These are phyloP conservation scores for Termitomyces titanicus DNA, from an alignment of 768 basidiomycete genomes.

Conservation along the genomic window DNA sequence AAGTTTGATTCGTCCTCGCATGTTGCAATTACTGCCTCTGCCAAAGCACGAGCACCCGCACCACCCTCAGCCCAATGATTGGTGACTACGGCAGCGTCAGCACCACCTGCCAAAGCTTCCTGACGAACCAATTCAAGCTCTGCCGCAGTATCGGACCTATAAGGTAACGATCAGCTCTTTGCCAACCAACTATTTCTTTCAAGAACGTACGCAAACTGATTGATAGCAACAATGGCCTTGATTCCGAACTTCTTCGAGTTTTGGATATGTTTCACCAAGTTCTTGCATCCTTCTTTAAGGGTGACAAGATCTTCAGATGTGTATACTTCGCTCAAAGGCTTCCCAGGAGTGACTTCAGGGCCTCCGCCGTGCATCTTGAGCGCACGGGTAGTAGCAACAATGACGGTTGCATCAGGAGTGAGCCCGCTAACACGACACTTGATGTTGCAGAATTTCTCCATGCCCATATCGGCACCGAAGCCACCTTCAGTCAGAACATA, in stretches of 20 bases:
- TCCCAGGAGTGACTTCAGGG: conserved; percentile 94
- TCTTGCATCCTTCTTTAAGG: conserved; percentile 89
- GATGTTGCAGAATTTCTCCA: conserved; percentile 99
- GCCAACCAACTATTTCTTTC: neutral
- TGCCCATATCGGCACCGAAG: conserved; percentile 98
- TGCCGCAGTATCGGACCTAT: conserved; percentile 83
- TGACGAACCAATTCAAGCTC: conserved; percentile 84
- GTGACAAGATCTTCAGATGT: conserved; percentile 89
- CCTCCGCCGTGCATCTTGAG: conserved; percentile 99
- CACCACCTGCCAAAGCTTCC: conserved; percentile 78
- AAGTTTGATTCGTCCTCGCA: conserved; percentile 84
- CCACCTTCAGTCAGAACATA: conserved; percentile 98
- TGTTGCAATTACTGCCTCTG: conserved; percentile 85
- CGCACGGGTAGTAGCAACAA: conserved; percentile 96
- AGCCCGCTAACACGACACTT: conserved; percentile 94
- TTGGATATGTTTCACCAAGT: conserved; percentile 89
- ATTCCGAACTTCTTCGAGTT: conserved; percentile 95
- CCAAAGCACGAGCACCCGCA: conserved; percentile 82
- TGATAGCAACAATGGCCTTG: conserved; percentile 95
- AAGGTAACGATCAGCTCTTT: conserved; percentile 3
- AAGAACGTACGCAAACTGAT: conserved; percentile 84
- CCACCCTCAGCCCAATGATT: conserved; percentile 99
- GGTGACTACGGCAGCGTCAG: conserved; percentile 92
- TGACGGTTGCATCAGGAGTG: conserved; percentile 89
- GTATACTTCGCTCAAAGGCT: conserved; percentile 90